A percentile compares a stretch with the other conserved stretches of the same genome.
Evolutionary conservation across 148 eudicot species (phyloP).

Genomic region (Polygonum maritimum): DNA sequence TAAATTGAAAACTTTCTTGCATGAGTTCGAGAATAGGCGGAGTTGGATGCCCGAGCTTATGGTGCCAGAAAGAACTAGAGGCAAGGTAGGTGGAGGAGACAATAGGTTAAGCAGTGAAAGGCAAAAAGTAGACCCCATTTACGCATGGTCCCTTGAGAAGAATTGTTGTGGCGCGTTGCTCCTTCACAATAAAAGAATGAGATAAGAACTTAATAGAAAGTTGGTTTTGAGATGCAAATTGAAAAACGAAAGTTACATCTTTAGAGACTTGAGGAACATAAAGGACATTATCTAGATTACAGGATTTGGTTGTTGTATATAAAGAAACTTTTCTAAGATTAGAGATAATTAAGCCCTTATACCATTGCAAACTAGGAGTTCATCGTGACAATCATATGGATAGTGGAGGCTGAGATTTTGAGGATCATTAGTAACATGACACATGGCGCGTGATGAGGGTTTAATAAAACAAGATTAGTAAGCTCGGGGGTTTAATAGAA

Average conservation of each 20-base stretch:
- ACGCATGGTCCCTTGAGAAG: neutral
- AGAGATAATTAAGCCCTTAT: neutral
- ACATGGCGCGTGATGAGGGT: too few species aligned
- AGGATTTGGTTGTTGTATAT: neutral
- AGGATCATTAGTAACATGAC: neutral
- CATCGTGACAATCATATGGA: neutral
- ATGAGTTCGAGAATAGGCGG: neutral
- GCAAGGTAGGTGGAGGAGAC: neutral
- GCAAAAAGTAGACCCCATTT: neutral
- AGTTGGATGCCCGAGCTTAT: neutral
- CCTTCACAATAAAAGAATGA: too few species aligned
- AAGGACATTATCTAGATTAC: too few species aligned
- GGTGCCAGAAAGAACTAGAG: too few species aligned
- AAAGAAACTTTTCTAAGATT: neutral
- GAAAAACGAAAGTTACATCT: neutral
- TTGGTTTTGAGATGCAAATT: neutral
- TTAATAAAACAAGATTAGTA: too few species aligned
- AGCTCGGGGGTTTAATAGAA: too few species aligned
- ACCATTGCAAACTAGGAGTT: neutral
- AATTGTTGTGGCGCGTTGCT: too few species aligned
- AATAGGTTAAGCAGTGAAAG: neutral
- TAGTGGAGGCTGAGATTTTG: neutral
- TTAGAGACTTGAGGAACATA: too few species aligned
- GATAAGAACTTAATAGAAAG: too few species aligned
- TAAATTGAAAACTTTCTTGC: neutral